Conservation (phyloP, 345 rosid genomes). For the Arabis alpina region DNA sequence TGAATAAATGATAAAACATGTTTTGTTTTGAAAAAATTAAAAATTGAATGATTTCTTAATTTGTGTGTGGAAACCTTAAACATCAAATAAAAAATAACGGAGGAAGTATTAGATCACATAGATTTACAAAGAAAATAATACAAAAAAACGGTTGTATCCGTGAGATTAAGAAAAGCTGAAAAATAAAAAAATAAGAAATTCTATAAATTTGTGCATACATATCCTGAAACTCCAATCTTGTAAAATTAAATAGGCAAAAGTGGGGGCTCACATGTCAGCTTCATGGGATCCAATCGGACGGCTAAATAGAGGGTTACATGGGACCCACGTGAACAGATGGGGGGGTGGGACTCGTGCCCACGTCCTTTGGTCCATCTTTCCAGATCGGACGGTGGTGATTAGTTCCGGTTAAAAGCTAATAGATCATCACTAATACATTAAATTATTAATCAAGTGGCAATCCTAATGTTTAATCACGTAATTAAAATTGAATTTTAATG, state of each 20-base stretch:
- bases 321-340: slow-evolving; percentile 41
- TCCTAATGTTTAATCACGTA: slow-evolving; percentile 38
- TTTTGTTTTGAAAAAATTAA: too few species aligned
- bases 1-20: too few species aligned
- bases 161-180: neutral
- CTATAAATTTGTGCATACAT: slow-evolving; percentile 6
- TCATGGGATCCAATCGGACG: slow-evolving; percentile 46
- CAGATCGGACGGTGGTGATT: slow-evolving; percentile 37
- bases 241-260: slow-evolving; percentile 12
- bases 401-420: slow-evolving; percentile 27
- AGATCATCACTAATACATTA: neutral
- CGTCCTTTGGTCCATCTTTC: slow-evolving; percentile 38
- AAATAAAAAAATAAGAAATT: neutral
- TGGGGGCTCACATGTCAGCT: slow-evolving; percentile 49
- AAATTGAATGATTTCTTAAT: too few species aligned
- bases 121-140: neutral
- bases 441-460: slow-evolving; percentile 28
- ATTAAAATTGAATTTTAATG: slow-evolving; percentile 10
- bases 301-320: slow-evolving; percentile 29
- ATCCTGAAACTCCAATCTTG: slow-evolving; percentile 15
- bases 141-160: slow-evolving; percentile 22
- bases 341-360: slow-evolving; percentile 34
- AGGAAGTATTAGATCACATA: slow-evolving; percentile 9
- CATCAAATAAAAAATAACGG: too few species aligned
- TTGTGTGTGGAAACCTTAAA: too few species aligned